Conservation (phyloP, 495 filamentous ascomycete species). For the Trichocladium uniseriatum region DNA sequence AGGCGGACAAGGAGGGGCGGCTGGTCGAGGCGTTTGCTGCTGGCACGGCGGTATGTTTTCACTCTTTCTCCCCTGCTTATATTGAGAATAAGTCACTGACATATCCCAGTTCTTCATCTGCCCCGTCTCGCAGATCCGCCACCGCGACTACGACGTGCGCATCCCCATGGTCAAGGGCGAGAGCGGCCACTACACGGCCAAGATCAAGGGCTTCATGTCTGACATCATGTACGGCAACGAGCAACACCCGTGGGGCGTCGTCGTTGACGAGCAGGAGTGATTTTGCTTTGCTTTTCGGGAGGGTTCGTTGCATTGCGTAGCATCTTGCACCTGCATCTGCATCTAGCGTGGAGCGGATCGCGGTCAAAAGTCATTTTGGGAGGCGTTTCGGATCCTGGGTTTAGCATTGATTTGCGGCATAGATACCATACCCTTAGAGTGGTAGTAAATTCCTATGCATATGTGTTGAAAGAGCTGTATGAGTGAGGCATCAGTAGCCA, state of each 20-base stretch:
- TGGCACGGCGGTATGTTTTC: constrained; percentile 66
- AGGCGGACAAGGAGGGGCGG: constrained; percentile 64
- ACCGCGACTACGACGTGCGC: constrained; percentile 56
- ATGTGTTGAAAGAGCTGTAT: neutral
- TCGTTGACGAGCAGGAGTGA: constrained; percentile 50
- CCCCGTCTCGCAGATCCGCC: constrained; percentile 63
- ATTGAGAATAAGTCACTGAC: constrained; percentile 5
- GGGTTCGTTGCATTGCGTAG: constrained; percentile 2
- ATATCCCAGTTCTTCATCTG: constrained; percentile 64
- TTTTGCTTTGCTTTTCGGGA: neutral
- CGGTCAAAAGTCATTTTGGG: constrained; percentile 4
- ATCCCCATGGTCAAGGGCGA: constrained; percentile 53
- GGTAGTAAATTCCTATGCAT: neutral
- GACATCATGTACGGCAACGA: constrained; percentile 83
- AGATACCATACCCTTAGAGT: neutral
- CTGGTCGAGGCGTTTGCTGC: constrained; percentile 78
- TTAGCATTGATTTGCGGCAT: neutral
- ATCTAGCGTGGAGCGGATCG: neutral
- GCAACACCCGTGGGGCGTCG: constrained; percentile 69
- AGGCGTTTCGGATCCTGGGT: constrained; percentile 4
- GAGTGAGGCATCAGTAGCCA: no score
- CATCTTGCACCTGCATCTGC: no score
- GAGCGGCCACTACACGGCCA: constrained; percentile 52
- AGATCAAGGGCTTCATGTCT: constrained; percentile 68
- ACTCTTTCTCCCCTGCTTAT: neutral